Base-by-base conservation (phyloP, 176 grass and related monocot species). In the Raddia distichophylla region DNA sequence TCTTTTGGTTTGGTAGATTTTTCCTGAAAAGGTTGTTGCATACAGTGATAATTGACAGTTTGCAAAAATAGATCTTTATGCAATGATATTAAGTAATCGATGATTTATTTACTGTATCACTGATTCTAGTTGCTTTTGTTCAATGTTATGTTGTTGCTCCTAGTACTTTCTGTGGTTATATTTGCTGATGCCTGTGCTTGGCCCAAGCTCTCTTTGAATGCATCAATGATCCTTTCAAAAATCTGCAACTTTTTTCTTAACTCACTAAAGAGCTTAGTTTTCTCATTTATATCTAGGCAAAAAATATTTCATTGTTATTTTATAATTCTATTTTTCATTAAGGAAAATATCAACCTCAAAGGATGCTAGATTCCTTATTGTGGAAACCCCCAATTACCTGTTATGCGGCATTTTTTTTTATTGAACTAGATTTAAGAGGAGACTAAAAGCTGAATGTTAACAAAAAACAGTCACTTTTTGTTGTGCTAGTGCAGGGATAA, bases 401-500 rank as follows among this genome's bases (percentile, higher is more conserved):
- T 47, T 61, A 8, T 34, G 8, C 46, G 32, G 15, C 10, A 42
- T 12, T 20, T 40, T 40, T 40, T 40, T 59, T 43, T 66, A 10
- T 71, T 43, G 13, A 32, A 52, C 62, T 46, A 49, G 49, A 44
- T 69, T 70, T n/a, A 78, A 37, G 32, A 45, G 11, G 2, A 64
- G 49, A 11, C 14, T 1, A 45, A 10, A 62, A 62, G 7, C 17
- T 54, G 48, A 63, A 67, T 67, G 58, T 42, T 0, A 10, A 22
- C 44, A 12, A 17, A 60, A 3, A 48, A 51, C 45, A 71, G 66
- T 11, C 6, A 35, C 52, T 6, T 51, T 77, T 63, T 50, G 53
- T 71, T 59, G 79, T 88, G 45, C 40, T 53, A 83, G 60, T 80
- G 49, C 75, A 92, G 90, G 66, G 90, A 88, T 71, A 78, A 46